Conservation (phyloP, 164 flowering plant genomes). For the Saururus chinensis region DNA sequence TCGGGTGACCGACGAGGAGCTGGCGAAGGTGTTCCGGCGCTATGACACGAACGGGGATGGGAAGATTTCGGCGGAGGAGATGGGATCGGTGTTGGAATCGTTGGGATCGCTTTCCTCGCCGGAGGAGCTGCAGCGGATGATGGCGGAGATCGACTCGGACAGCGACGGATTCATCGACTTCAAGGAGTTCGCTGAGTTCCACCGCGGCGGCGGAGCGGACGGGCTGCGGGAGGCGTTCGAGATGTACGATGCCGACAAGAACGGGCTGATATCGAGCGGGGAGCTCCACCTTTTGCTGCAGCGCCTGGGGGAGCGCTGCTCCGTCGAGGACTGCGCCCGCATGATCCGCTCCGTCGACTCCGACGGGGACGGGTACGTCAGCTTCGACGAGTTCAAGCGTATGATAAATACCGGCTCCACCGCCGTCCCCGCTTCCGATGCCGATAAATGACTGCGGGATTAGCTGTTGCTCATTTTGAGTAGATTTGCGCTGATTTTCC, state of each 20-base stretch:
- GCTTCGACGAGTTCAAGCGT: slow-evolving; percentile 60
- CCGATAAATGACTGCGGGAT: too few relatives aligned
- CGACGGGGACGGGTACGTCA: slow-evolving; percentile 56
- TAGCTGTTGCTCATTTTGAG: too few relatives aligned
- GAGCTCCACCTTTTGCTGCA: slow-evolving; percentile 49
- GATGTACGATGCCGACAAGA: slow-evolving; percentile 57
- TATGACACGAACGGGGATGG: slow-evolving; percentile 84
- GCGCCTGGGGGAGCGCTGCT: slow-evolving; percentile 50
- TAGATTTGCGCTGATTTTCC: too few relatives aligned
- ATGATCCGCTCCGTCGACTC: slow-evolving; percentile 65
- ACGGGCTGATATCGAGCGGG: slow-evolving; percentile 61
- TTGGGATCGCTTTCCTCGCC: slow-evolving; percentile 43
- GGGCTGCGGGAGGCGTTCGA: slow-evolving; percentile 55
- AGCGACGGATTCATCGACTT: slow-evolving; percentile 72
- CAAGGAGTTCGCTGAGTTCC: slow-evolving; percentile 59
- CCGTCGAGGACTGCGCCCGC: slow-evolving; percentile 50
- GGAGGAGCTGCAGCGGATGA: slow-evolving; percentile 44
- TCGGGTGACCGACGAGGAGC: slow-evolving; percentile 29
- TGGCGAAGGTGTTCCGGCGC: slow-evolving; percentile 51
- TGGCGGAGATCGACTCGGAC: slow-evolving; percentile 50
- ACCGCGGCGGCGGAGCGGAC: slow-evolving; percentile 41
- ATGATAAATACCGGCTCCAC: slow-evolving; percentile 45
- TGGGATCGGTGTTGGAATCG: slow-evolving; percentile 48
- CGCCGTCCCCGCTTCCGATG: too few relatives aligned
- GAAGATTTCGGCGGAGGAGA: slow-evolving; percentile 57